Conservation (phyloP, 1,139 yeast genomes). For the Lodderomyces oxycetoniae region DNA sequence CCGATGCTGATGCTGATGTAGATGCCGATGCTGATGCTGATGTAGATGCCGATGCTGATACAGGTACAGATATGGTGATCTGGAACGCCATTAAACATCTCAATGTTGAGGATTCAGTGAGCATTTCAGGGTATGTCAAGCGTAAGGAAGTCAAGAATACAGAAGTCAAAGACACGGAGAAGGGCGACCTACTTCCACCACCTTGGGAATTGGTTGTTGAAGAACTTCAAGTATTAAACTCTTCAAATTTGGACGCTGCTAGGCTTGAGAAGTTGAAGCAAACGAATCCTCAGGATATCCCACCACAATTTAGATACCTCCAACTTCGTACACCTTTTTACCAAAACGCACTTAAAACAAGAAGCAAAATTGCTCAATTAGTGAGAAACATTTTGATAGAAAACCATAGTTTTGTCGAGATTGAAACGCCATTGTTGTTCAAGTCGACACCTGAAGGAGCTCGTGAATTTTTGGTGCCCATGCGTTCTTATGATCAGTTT, state of each 20-base stretch:
- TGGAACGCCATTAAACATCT: conserved; percentile 45
- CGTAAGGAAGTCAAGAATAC: conserved; percentile 22
- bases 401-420: conserved; percentile 60
- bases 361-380: conserved; percentile 57
- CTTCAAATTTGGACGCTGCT: conserved; percentile 64
- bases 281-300: conserved; percentile 49
- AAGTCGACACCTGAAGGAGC: conserved; percentile 99
- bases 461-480: conserved; percentile 89
- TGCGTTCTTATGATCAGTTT: conserved; percentile 57
- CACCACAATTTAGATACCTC: conserved; percentile 74
- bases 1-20: conserved; percentile 28
- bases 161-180: conserved; percentile 15
- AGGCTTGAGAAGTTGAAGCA: conserved; percentile 61
- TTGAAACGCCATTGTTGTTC: conserved; percentile 89
- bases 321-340: conserved; percentile 64
- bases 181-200: conserved; percentile 9
- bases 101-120: conserved; percentile 70
- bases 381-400: conserved; percentile 48
- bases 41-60: conserved; percentile 29
- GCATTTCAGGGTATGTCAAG: conserved; percentile 55
- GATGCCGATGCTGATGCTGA: conserved; percentile 30
- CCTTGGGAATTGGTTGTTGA: conserved; percentile 51
- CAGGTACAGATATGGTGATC: conserved; percentile 18
- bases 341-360: conserved; percentile 54
- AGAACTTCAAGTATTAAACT: conserved; percentile 54